A percentile compares a stretch with the other conserved stretches of the same genome.
Evolutionary conservation across 2,329 filamentous ascomycete species (phyloP).

Genomic region (Apiospora phragmitis): DNA sequence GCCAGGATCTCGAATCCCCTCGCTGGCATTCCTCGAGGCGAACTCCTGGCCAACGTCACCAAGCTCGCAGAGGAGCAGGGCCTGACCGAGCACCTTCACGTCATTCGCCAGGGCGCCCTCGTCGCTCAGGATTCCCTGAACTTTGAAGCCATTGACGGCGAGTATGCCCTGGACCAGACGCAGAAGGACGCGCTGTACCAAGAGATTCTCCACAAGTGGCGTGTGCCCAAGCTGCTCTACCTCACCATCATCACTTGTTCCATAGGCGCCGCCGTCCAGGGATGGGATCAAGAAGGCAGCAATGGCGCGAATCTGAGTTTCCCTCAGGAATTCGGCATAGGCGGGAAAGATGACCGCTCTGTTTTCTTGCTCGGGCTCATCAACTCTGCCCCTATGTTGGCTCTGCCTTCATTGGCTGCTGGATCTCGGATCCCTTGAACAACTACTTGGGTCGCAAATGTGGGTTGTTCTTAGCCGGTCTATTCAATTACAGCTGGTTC

Average conservation of each 20-base stretch:
- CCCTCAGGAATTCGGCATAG: constrained; percentile 1
- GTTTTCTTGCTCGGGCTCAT: constrained; percentile 53
- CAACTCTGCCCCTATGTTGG: constrained; percentile 48
- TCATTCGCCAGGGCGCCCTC: constrained; percentile 25
- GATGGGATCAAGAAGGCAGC: constrained; percentile 43
- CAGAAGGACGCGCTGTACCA: constrained; percentile 57
- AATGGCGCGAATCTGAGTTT: constrained; percentile 27
- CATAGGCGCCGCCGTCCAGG: constrained; percentile 52
- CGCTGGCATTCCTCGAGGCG: constrained; percentile 49
- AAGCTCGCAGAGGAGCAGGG: constrained; percentile 19
- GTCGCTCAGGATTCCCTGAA: constrained; percentile 42
- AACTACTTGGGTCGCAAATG: constrained; percentile 50
- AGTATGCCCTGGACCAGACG: constrained; percentile 54
- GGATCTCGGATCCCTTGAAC: constrained; percentile 65
- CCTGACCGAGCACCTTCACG: constrained; percentile 16
- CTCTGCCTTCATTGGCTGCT: constrained; percentile 27
- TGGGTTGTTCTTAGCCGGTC: not conserved
- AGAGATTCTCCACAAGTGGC: constrained; percentile 67
- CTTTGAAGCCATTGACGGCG: constrained; percentile 43
- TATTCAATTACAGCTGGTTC: too few relatives aligned
- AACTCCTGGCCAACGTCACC: constrained; percentile 53
- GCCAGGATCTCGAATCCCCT: constrained; percentile 57
- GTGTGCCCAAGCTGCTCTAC: constrained; percentile 64
- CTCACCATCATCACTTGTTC: constrained; percentile 54
- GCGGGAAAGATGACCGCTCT: constrained; percentile 38